Percentiles rank a stretch among this genome's conserved stretches.
Conservation (phyloP, 768 basidiomycete genomes). For the Mycena vulgaris region DNA sequence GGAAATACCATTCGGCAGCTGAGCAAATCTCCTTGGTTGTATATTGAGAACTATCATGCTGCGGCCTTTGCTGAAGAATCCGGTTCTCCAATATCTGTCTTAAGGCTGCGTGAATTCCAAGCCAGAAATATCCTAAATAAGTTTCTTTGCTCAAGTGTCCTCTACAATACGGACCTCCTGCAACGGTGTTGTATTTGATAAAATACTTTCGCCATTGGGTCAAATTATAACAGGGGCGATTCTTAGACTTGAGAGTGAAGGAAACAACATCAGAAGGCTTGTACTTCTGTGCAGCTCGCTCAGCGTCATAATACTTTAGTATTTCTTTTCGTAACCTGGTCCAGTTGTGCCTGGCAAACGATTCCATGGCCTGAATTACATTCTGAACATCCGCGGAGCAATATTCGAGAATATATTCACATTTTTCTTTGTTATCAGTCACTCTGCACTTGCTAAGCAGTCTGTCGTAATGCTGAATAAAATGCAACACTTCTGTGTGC, state of each 20-base stretch:
- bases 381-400: too few species aligned
- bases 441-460: background rate
- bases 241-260: too few species aligned
- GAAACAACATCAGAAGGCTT: background rate
- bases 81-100: background rate
- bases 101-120: background rate
- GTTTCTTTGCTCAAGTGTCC: background rate
- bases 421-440: background rate
- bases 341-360: too few species aligned
- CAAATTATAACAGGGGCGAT: too few species aligned
- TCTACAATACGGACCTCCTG: background rate
- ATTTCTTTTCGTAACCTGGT: constrained; percentile 6
- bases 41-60: background rate
- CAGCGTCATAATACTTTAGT: constrained; percentile 13
- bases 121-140: background rate
- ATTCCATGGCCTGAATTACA: too few species aligned
- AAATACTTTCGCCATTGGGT: background rate
- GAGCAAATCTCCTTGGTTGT: background rate
- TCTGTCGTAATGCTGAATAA: constrained; percentile 9
- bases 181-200: constrained; percentile 2
- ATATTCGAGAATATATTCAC: too few species aligned
- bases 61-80: background rate
- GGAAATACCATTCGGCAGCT: constrained; percentile 16
- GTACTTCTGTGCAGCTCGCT: background rate
- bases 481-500: background rate